Base-by-base conservation (phyloP, 306 rosid species). In the Dryas alaskensis region DNA sequence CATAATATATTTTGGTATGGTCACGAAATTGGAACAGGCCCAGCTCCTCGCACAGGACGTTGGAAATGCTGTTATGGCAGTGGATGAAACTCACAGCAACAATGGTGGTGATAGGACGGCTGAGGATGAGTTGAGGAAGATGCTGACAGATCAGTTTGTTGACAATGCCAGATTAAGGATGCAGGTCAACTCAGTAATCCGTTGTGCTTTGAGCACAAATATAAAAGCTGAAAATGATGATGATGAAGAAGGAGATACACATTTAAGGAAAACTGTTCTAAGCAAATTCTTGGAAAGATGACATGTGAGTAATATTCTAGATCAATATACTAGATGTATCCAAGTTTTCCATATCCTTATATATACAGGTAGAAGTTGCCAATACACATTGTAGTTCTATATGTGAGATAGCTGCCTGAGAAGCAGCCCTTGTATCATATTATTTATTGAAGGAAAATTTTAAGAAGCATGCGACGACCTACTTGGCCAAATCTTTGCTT, bases 111-210 rank as follows among this genome's bases (percentile, higher is more conserved):
- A 77, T 69, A 65, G 57, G 42, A 81, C 42, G 77, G 78, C 82
- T 50, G 85, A 80, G 58, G 81, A 85, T 76, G 90, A 87, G 71
- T 65, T 89, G 82, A 87, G 91, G 81, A 87, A 67, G 85, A 82
- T 94, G 89, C 73, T 94, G 69, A 87, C 92, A 16, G 77, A 87
- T 67, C 67, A 83, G 66, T 84, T 94, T 22, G 92, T 94, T 19
- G 99, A 94, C 79, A 94, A 87, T 52, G 96, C 96, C 31, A 83
- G 82, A 74, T 84, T 94, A 79, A 87, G 97, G 89, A 87, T 79
- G 83, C 96, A 88, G 82, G 80, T 91, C 44, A 94, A 94, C 79
- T 79, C 92, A 1, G 92, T 88, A 73, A 82, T 92, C 73, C 96
- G 92, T 3, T 81, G 88, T 65, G 88, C 95, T 78, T 79, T 94